Evolutionary conservation across 73 alveolate species (phyloP).

Genomic region (Stentor coeruleus): DNA sequence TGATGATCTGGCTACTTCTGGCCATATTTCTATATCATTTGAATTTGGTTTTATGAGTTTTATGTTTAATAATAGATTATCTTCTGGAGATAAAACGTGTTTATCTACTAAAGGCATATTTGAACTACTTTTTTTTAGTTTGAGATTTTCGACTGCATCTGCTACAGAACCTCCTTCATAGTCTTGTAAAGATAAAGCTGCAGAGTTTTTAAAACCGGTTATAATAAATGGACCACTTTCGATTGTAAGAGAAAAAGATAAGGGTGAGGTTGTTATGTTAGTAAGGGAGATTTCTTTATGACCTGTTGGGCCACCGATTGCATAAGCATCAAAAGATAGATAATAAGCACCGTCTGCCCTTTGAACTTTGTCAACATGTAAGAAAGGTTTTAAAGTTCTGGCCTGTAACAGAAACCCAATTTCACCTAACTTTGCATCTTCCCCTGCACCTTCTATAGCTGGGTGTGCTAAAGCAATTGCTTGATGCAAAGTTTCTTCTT

Average conservation of each 20-base stretch:
- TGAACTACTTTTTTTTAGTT: constrained; percentile 7
- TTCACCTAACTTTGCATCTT: constrained; percentile 43
- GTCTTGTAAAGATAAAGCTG: constrained; percentile 27
- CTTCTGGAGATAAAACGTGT: constrained; percentile 49
- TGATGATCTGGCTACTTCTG: constrained; percentile 31
- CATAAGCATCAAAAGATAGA: constrained; percentile 51
- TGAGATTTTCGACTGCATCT: constrained; percentile 27
- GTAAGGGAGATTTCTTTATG: constrained; percentile 36
- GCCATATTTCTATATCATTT: constrained; percentile 58
- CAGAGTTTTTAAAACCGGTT: constrained; percentile 40
- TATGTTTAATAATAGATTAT: constrained; percentile 37
- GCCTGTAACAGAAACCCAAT: constrained; percentile 50
- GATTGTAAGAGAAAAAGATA: constrained; percentile 35
- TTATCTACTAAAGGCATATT: constrained; percentile 30
- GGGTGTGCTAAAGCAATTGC: constrained; percentile 65
- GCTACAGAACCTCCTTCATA: constrained; percentile 25
- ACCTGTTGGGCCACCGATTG: constrained; percentile 48
- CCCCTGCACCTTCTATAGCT: constrained; percentile 45
- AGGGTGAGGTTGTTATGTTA: constrained; percentile 55
- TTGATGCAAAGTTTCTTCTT: constrained; percentile 46
- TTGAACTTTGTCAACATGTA: constrained; percentile 51
- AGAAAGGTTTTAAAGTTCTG: constrained; percentile 50
- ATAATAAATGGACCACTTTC: constrained; percentile 58
- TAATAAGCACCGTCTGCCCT: constrained; percentile 56
- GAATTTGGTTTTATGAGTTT: constrained; percentile 51